Evolutionary conservation across 2,329 filamentous ascomycete species (phyloP).

Genomic region (Neofusicoccum parvum): DNA sequence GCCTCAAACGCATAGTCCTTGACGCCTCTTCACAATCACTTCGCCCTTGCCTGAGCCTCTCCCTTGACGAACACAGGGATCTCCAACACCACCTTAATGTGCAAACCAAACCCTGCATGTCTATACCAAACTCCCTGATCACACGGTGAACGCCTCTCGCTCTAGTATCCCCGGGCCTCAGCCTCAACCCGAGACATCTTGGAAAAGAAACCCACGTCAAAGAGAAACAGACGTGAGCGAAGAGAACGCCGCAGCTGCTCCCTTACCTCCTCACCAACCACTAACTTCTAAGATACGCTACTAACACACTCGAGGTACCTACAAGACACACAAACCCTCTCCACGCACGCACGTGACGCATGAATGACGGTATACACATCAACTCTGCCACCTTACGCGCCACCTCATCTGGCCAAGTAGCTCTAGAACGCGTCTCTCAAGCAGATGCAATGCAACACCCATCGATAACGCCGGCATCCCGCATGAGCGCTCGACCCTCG

Average conservation of each 20-base stretch:
- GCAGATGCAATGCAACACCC: not conserved
- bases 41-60: too few relatives aligned
- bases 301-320: not conserved
- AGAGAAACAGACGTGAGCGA: not conserved
- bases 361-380: not conserved
- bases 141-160: not conserved
- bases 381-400: not conserved
- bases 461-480: too few relatives aligned
- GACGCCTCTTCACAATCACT: too few relatives aligned
- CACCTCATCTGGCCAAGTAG: not conserved
- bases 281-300: not conserved
- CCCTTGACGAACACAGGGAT: not conserved
- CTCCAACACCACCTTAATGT: too few relatives aligned
- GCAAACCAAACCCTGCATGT: too few relatives aligned
- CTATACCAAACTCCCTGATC: not conserved
- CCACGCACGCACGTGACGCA: too few relatives aligned
- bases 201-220: not conserved
- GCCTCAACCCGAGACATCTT: not conserved
- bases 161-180: not conserved
- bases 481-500: not conserved
- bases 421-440: constrained; percentile 1
- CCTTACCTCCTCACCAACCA: not conserved
- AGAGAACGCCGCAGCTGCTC: not conserved
- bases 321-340: not conserved
- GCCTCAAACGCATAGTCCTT: too few relatives aligned